A percentile compares a stretch with the other conserved stretches of the same genome.
phyloP scores from a whole-genome alignment of 2,329 filamentous ascomycete genomes.

The Fusarium tjaetaba region DNA sequence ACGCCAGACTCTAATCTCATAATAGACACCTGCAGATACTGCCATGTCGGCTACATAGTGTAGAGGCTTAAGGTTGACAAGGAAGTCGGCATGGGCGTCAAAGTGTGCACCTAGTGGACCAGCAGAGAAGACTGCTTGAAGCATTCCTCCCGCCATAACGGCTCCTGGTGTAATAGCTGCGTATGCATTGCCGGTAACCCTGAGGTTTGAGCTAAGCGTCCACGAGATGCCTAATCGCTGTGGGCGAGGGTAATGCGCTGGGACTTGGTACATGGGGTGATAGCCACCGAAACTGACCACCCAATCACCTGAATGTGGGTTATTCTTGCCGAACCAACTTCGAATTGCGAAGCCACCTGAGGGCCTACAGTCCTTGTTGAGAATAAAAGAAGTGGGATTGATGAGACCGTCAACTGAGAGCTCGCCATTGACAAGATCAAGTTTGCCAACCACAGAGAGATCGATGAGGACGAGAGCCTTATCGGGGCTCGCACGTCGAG shows the following conservation, averaged over 20 bases:
- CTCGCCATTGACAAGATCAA: neutral
- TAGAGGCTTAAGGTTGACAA: accelerated
- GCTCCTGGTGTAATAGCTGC: neutral
- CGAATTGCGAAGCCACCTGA: accelerated
- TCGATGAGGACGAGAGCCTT: neutral
- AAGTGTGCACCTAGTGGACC: neutral
- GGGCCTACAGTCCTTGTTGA: accelerated
- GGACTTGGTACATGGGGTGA: neutral
- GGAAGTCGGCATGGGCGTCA: neutral
- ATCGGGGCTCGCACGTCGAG: neutral
- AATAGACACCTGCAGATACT: neutral
- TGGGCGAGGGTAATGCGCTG: neutral
- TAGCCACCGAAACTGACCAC: neutral
- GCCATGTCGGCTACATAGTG: neutral
- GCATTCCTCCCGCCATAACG: neutral
- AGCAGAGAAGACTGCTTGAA: neutral
- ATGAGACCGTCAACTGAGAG: neutral
- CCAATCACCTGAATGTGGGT: neutral
- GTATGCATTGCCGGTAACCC: neutral
- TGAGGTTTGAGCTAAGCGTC: neutral
- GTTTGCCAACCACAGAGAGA: neutral
- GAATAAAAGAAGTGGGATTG: neutral
- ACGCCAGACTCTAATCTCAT: neutral
- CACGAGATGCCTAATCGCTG: neutral
- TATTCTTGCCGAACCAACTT: neutral